Percentiles rank a stretch among this genome's conserved stretches.
Evolutionary conservation across 164 flowering plant genomes (phyloP).

Genomic region (Saururus chinensis): DNA sequence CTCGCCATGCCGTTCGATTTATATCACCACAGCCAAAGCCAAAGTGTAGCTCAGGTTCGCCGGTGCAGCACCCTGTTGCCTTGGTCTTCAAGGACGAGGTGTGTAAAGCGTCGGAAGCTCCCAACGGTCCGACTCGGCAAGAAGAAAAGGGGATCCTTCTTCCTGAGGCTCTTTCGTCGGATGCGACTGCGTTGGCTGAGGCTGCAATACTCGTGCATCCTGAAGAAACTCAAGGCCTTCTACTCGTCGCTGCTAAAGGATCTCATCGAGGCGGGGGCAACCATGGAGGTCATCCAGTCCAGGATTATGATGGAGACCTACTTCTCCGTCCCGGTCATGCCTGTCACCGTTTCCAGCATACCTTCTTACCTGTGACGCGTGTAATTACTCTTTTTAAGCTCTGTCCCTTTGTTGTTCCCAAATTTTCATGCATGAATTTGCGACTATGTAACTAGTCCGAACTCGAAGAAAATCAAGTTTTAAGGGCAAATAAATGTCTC

Average conservation of each 20-base stretch:
- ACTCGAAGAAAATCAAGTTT: no score
- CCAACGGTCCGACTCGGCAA: constrained; percentile 37
- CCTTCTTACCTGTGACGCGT: constrained; percentile 2
- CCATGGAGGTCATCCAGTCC: constrained; percentile 27
- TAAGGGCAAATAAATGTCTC: no score
- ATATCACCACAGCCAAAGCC: no score
- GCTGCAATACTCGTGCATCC: constrained; percentile 19
- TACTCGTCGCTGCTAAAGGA: constrained; percentile 31
- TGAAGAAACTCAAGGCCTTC: constrained; percentile 37
- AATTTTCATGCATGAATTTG: no score
- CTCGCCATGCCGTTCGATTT: no score
- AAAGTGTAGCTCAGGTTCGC: not conserved
- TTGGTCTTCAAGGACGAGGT: constrained; percentile 9
- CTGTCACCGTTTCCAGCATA: constrained; percentile 17
- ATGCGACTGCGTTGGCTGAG: constrained; percentile 34
- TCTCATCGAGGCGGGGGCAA: constrained; percentile 30
- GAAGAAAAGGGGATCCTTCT: constrained; percentile 14
- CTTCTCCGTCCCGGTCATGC: constrained; percentile 32
- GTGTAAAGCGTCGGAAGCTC: constrained; percentile 18
- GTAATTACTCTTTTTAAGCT: no score
- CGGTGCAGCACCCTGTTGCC: constrained; percentile 7
- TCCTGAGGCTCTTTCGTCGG: constrained; percentile 15
- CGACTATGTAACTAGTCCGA: no score
- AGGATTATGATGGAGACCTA: constrained; percentile 28
- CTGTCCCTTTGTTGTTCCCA: no score